A percentile compares a stretch with the other conserved stretches of the same genome.
phyloP scores from a whole-genome alignment of 768 basidiomycete genomes.

The Boletus tylopilopsis region DNA sequence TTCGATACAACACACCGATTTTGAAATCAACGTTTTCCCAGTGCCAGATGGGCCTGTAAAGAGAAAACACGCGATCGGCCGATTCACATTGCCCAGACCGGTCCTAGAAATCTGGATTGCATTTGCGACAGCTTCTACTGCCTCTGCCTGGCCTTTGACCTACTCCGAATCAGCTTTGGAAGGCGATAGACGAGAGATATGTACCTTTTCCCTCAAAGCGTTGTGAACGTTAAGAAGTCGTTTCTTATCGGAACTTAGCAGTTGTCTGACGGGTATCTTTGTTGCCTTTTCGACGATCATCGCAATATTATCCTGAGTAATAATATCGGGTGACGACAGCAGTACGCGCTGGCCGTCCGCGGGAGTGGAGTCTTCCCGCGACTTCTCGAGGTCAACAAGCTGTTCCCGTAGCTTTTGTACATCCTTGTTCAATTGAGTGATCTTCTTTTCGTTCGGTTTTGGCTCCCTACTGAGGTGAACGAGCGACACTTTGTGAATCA shows the following conservation, averaged over 20 bases:
- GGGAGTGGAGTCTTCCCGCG: not conserved
- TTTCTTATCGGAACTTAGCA: not conserved
- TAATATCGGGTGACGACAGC: not conserved
- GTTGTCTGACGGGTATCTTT: not conserved
- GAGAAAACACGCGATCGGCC: not conserved
- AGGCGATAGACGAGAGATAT: not conserved
- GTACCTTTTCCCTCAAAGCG: not conserved
- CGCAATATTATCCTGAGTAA: not conserved
- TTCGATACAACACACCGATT: not conserved
- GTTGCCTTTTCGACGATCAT: not conserved
- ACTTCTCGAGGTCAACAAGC: not conserved
- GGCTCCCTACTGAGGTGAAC: not conserved
- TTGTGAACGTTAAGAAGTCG: not conserved
- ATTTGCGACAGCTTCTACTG: not conserved
- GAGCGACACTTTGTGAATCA: not conserved
- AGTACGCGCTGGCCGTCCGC: not conserved
- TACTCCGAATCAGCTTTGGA: not conserved
- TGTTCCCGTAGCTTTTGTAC: not conserved
- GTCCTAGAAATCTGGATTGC: not conserved
- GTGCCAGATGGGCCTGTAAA: not conserved
- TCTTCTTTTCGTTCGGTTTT: not conserved
- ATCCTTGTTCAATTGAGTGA: not conserved
- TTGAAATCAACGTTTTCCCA: not conserved
- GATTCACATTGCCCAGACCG: not conserved
- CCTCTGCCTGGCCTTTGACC: not conserved